Percentiles rank a stretch among this genome's conserved stretches.
Conservation (phyloP, 225 moss, liverwort and hornwort species). For the Rhytidiadelphus loreus region DNA sequence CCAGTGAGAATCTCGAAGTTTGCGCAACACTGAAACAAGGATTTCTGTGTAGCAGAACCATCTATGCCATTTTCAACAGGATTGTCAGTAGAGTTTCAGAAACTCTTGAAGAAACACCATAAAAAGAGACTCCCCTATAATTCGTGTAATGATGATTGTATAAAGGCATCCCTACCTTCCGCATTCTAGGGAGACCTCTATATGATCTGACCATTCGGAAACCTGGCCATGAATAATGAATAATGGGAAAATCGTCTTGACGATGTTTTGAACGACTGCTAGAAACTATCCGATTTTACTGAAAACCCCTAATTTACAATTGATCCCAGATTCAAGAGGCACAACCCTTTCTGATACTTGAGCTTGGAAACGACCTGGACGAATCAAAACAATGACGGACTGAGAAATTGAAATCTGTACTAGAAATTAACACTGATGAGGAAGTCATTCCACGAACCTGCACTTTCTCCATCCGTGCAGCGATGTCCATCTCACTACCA, state of each 20-base stretch:
- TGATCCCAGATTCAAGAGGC: not conserved
- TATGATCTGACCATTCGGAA: too few species aligned
- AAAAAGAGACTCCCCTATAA: not conserved
- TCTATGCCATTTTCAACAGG: not conserved
- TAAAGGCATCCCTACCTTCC: too few species aligned
- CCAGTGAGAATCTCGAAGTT: not conserved
- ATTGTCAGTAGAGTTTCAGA: not conserved
- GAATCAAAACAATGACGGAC: not conserved
- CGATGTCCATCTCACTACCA: constrained; percentile 34
- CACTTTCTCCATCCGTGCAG: constrained; percentile 47
- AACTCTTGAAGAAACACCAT: not conserved
- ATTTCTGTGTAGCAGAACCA: not conserved
- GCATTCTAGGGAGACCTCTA: too few species aligned
- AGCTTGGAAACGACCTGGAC: not conserved
- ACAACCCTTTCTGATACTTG: not conserved
- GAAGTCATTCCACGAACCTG: constrained; percentile 13
- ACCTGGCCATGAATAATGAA: not conserved
- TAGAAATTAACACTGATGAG: not conserved
- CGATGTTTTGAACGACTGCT: not conserved
- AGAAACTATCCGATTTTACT: not conserved
- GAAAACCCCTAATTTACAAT: not conserved
- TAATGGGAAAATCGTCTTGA: too few species aligned
- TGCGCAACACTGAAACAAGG: not conserved
- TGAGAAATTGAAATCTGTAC: not conserved
- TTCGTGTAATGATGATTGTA: not conserved